Percentiles rank a stretch among this genome's conserved stretches.
Conservation (phyloP, 2,329 filamentous ascomycete genomes). For the Curvularia sp. region DNA sequence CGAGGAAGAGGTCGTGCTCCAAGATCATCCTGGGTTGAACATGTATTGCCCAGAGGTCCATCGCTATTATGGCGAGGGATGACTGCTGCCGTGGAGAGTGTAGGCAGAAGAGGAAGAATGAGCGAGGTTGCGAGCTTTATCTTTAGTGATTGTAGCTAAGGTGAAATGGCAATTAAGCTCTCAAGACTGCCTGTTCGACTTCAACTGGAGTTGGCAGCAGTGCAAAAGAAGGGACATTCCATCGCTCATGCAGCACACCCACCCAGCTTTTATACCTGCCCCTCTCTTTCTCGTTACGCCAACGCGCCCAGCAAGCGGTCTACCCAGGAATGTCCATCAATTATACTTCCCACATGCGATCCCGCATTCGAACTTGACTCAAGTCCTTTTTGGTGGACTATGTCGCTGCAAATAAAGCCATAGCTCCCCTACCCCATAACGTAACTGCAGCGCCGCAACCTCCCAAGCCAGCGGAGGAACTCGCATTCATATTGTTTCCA, state of each 20-base stretch:
- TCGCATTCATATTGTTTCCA: conserved; percentile 20
- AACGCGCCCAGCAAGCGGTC: background rate
- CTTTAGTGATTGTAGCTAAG: background rate
- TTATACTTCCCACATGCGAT: background rate
- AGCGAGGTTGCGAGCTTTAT: conserved; percentile 34
- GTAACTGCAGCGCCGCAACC: background rate
- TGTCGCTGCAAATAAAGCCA: background rate
- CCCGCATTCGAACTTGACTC: background rate
- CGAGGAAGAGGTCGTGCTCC: conserved; percentile 31
- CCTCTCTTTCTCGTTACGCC: background rate
- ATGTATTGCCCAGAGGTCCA: conserved; percentile 30
- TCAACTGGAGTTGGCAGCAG: conserved; percentile 11
- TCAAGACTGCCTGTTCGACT: conserved; percentile 1
- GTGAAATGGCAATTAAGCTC: conserved; percentile 6
- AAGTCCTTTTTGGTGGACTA: conserved; percentile 7
- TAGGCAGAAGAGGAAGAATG: conserved; percentile 31
- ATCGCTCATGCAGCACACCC: background rate
- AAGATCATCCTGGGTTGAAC: conserved; percentile 35
- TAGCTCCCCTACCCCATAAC: background rate
- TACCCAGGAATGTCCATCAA: background rate
- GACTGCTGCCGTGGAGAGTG: conserved; percentile 30
- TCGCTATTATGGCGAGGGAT: conserved; percentile 33
- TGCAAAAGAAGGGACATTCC: conserved; percentile 6
- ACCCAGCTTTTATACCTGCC: conserved; percentile 9
- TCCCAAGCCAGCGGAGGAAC: conserved; percentile 14